phyloP scores from a whole-genome alignment of 2,329 filamentous ascomycete genomes.

The Pleurostoma richardsiae region DNA sequence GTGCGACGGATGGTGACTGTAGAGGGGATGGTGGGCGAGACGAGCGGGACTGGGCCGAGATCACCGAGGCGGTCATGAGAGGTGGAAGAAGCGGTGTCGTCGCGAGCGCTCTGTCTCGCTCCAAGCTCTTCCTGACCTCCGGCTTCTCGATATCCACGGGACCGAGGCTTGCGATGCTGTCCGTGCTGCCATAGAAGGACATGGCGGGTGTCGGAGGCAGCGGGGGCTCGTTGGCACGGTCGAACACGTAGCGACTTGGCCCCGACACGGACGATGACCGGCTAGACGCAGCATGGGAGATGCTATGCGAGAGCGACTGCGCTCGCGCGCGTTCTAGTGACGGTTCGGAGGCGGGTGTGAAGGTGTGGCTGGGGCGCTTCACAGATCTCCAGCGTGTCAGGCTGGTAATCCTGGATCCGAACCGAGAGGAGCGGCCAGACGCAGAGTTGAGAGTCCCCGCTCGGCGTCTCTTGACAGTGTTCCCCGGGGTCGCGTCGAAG shows the following conservation, averaged over 20 bases:
- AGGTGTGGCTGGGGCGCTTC: slow-evolving; percentile 37
- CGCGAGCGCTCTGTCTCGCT: slow-evolving; percentile 56
- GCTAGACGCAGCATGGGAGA: slow-evolving; percentile 64
- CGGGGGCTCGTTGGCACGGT: slow-evolving; percentile 43
- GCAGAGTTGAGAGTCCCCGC: slow-evolving; percentile 54
- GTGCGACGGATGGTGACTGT: slow-evolving; percentile 75
- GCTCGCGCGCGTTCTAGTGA: slow-evolving; percentile 73
- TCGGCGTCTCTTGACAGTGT: slow-evolving; percentile 52
- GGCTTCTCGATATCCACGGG: slow-evolving; percentile 49
- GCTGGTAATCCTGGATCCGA: slow-evolving; percentile 52
- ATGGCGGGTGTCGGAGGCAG: slow-evolving; percentile 58
- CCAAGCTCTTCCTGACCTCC: slow-evolving; percentile 44
- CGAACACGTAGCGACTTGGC: slow-evolving; percentile 40
- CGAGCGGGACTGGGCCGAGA: slow-evolving; percentile 38
- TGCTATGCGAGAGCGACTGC: not conserved
- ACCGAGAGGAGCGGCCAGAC: slow-evolving; percentile 56
- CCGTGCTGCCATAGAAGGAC: slow-evolving; percentile 56
- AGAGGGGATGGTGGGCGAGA: slow-evolving; percentile 68
- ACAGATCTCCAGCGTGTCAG: slow-evolving; percentile 45
- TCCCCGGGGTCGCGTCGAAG: slow-evolving; percentile 36
- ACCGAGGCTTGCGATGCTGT: slow-evolving; percentile 43
- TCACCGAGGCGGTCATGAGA: slow-evolving; percentile 55
- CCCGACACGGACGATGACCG: slow-evolving; percentile 74
- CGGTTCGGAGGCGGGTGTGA: slow-evolving; percentile 72
- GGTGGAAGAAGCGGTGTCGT: slow-evolving; percentile 84